A percentile compares a stretch with the other conserved stretches of the same genome.
Evolutionary conservation across 1,139 yeast species (phyloP).

Genomic region (Magnusiomyces fungicola): DNA sequence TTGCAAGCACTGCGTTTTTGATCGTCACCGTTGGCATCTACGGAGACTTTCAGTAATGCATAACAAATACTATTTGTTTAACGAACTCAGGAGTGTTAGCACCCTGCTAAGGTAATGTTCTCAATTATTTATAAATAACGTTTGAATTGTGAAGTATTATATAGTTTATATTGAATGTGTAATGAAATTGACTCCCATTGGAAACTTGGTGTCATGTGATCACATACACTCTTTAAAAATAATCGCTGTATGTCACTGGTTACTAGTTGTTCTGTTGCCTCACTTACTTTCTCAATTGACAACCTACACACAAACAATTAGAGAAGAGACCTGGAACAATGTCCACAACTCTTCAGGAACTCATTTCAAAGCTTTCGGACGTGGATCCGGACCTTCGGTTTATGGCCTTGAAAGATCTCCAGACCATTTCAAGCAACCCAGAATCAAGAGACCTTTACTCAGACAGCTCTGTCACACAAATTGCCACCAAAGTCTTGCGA

Average conservation of each 20-base stretch:
- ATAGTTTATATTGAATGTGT: background rate
- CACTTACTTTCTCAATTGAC: too few relatives aligned
- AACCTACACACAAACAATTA: too few relatives aligned
- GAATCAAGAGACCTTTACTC: constrained; percentile 20
- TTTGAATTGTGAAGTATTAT: too few relatives aligned
- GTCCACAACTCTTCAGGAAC: constrained; percentile 7
- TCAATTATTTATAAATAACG: background rate
- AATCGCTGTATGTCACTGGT: too few relatives aligned
- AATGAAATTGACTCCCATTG: background rate
- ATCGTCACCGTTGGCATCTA: constrained; percentile 27
- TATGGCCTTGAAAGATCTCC: constrained; percentile 80
- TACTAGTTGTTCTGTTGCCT: too few relatives aligned
- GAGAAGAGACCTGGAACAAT: too few relatives aligned
- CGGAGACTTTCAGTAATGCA: constrained; percentile 25
- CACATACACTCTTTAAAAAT: too few relatives aligned
- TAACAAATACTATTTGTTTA: too few relatives aligned
- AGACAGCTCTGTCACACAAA: constrained; percentile 31
- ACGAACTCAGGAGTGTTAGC: too few relatives aligned
- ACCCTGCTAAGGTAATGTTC: background rate
- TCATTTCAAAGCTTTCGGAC: constrained; percentile 26
- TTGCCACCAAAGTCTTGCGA: constrained; percentile 45
- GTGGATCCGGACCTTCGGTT: constrained; percentile 76
- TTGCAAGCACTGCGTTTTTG: constrained; percentile 23
- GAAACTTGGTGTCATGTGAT: background rate
- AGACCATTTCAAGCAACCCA: constrained; percentile 38